Evolutionary conservation across 2,329 filamentous ascomycete species (phyloP).

Genomic region (Alternaria metachromatica): DNA sequence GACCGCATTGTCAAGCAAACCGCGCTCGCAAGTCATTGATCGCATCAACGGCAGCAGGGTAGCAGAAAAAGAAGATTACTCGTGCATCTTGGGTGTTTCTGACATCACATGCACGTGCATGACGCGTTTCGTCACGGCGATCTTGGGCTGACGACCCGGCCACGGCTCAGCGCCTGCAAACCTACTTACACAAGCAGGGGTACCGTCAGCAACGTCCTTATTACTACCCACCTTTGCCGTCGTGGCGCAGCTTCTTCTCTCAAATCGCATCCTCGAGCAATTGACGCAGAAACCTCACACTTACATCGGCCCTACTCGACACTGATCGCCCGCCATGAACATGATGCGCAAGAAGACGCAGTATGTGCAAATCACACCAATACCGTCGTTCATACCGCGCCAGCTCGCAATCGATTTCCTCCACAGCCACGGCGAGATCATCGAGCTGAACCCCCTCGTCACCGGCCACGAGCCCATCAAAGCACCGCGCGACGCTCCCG

Average conservation of each 20-base stretch:
- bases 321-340: constrained; percentile 24
- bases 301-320: not conserved
- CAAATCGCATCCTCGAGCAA: constrained; percentile 1
- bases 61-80: not conserved
- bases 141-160: constrained; percentile 17
- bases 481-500: constrained; percentile 70
- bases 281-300: not conserved
- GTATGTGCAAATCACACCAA: constrained; percentile 73
- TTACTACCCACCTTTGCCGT: not conserved
- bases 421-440: constrained; percentile 73
- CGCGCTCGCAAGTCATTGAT: not conserved
- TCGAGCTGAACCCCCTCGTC: constrained; percentile 73
- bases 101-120: constrained; percentile 38
- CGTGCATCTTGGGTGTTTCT: constrained; percentile 7
- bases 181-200: constrained; percentile 14
- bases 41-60: not conserved
- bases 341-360: constrained; percentile 64
- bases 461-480: constrained; percentile 68
- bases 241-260: not conserved
- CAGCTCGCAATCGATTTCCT: constrained; percentile 76
- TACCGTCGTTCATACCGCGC: constrained; percentile 72
- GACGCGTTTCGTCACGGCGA: constrained; percentile 25
- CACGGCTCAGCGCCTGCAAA: constrained; percentile 16
- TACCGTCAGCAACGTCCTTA: constrained; percentile 13
- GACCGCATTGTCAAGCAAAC: not conserved